Percentiles rank a stretch among this genome's conserved stretches.
Evolutionary conservation across 164 flowering plant species (phyloP).

Genomic region (Houttuynia cordata): DNA sequence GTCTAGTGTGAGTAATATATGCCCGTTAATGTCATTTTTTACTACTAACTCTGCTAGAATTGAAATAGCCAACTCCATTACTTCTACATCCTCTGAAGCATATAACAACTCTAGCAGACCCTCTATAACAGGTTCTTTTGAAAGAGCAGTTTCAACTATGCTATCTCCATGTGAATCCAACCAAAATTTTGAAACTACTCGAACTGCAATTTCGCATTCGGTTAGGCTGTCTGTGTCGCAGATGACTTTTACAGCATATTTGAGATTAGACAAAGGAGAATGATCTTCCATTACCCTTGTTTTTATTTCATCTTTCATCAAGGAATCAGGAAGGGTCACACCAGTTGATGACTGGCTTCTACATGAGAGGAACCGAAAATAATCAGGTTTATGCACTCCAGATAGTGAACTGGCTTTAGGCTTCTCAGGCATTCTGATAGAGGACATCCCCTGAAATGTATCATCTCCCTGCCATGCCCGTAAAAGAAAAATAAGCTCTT

Average conservation of each 20-base stretch:
- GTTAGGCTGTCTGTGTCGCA: conserved; percentile 39
- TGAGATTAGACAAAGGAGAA: conserved; percentile 18
- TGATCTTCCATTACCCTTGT: conserved; percentile 8
- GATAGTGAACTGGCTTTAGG: conserved; percentile 17
- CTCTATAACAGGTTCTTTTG: conserved; percentile 36
- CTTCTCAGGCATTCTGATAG: conserved; percentile 17
- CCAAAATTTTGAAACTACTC: conserved; percentile 43
- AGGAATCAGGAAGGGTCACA: conserved; percentile 6
- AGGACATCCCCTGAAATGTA: conserved; percentile 10
- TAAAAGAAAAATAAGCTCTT: neutral
- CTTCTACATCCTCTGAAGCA: conserved; percentile 43
- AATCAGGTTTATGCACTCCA: conserved; percentile 22
- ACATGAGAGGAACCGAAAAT: conserved; percentile 27
- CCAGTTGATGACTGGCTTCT: conserved; percentile 21
- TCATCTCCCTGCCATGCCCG: conserved; percentile 21
- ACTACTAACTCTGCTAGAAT: conserved; percentile 42
- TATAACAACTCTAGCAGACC: conserved; percentile 52
- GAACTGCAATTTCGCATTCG: conserved; percentile 51
- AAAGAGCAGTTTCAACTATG: conserved; percentile 23
- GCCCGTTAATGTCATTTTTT: conserved; percentile 26
- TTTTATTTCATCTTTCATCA: conserved; percentile 8
- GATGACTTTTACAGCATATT: conserved; percentile 26
- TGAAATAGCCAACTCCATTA: conserved; percentile 49
- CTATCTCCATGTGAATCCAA: conserved; percentile 33
- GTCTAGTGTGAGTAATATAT: conserved; percentile 36